Percentiles rank a stretch among this genome's conserved stretches.
phyloP scores from a whole-genome alignment of 495 filamentous ascomycete species.

The Talaromyces ruber region DNA sequence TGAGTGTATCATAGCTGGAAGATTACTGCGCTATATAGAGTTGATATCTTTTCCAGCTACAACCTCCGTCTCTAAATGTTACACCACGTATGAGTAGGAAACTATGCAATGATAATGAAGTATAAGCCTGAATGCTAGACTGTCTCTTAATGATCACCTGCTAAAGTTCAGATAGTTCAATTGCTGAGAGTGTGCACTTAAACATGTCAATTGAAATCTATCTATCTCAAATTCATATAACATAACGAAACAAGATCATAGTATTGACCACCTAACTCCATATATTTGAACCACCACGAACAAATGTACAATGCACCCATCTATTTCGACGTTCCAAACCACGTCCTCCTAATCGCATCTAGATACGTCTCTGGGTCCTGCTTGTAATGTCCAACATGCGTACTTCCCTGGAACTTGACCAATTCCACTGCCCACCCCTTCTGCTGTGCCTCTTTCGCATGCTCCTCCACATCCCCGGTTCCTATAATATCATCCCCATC shows the following conservation, averaged over 20 bases:
- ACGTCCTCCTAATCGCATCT: conserved; percentile 1
- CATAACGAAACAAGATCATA: background rate
- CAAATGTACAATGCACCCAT: background rate
- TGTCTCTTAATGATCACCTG: background rate
- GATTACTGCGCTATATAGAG: background rate
- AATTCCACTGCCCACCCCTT: conserved; percentile 10
- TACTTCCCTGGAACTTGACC: background rate
- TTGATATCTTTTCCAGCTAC: background rate
- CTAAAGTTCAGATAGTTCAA: background rate
- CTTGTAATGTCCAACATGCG: conserved; percentile 1
- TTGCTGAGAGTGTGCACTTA: background rate
- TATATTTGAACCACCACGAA: background rate
- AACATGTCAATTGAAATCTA: background rate
- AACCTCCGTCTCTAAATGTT: background rate
- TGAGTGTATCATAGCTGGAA: background rate
- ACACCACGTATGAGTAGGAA: background rate
- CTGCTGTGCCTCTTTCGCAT: conserved; percentile 14
- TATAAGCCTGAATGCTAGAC: background rate
- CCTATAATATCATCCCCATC: conserved; percentile 15
- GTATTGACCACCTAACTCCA: background rate
- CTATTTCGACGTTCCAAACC: conserved; percentile 1
- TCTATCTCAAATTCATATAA: background rate
- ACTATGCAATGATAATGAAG: background rate
- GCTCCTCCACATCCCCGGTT: conserved; percentile 15
- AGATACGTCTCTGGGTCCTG: background rate